Evolutionary conservation across 2,329 filamentous ascomycete genomes (phyloP), one percentile per base, ranked within the genome.

Genomic region (Talaromyces sp.): DNA sequence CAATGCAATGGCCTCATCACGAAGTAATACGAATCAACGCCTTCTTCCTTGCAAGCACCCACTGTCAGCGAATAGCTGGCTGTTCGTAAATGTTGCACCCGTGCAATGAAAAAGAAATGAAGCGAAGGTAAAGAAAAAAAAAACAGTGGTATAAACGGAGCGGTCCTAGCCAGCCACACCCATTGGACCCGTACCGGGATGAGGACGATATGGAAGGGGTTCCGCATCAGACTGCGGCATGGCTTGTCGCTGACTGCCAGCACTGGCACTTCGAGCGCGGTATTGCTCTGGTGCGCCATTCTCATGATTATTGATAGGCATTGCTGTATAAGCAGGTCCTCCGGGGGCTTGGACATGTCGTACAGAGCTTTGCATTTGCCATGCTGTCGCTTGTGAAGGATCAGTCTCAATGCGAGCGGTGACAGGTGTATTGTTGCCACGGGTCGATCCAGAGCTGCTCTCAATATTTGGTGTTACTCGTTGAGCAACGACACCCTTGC

Each of bases 301-400:
- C n/a, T 37, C 31, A 74, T 72, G 31, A 64, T 70, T 17, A 68
- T 70, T 47, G 72, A 68, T 70, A 43, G 68, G 68, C 66, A 72
- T 75, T 61, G 67, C 66, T 35, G 71, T 72, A 67, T 78, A 74
- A 6, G 68, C 67, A 61, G 78, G 74, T 31, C 74, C 73, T 41
- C 73, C 71, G 15, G 85, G 81, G 17, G 75, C 79, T 65, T 81
- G 77, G 39, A 96, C 87, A 65, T 93, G 90, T 58, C 93, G 87
- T 47, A 94, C 92, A 58, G 90, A 93, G 69, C 87, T 89, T 77
- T 96, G 93, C 74, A 92, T 90, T 72, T 92, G 89, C 88, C 90
- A 92, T 5, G 91, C 85, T 61, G 80, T 79, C 41, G 84, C 83
- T 73, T 88, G 85, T 25, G 90, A 86, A 5, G 91, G 91, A 74